Base-by-base conservation (phyloP, 2,329 filamentous ascomycete species). In the Talaromyces sp. region DNA sequence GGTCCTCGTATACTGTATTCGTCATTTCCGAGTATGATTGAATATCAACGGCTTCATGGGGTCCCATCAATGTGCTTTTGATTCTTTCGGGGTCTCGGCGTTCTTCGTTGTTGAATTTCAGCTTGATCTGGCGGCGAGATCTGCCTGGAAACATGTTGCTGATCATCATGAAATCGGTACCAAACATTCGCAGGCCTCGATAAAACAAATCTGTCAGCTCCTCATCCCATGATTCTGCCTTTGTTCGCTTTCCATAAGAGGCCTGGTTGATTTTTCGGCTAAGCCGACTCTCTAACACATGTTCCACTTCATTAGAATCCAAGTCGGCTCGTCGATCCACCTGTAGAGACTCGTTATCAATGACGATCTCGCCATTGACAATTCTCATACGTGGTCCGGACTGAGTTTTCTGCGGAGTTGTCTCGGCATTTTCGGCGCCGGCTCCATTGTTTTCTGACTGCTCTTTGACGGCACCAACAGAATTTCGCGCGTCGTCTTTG, bases 111-210 rank as follows among this genome's bases (percentile, higher is more conserved):
- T 80, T 81, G 73, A 87, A 88, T 66, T 88, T 88, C 17, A 81
- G 71, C 71, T 88, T 88, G 66, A 88, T 84, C 67, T 84, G 81
- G n/a, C 80, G 79, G n/a, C 86, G 78, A 10, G 81, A 84, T 54
- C 81, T 78, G 11, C 81, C 81, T 0, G 83, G 82, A 65, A 88
- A 87, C 75, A 88, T 79, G 63, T 84, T 83, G 66, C 80, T 83
- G 65, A 88, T 86, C 72, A 87, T 84, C 73, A 82, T 80, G 66
- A 88, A 88, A 68, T 88, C 85, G 0, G 85, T 88, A 39, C 86
- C 86, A 67, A 87, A 88, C 77, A 84, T 85, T 22, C 80, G 77
- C 15, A 88, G 75, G 1, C 84, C 85, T 53, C 85, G 78, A 69
- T 88, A 88, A 70, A 88, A 88, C 11, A 81, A 69, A 49, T 87